Evolutionary conservation across 495 filamentous ascomycete genomes (phyloP).

Genomic region (Annulohypoxylon nitens): DNA sequence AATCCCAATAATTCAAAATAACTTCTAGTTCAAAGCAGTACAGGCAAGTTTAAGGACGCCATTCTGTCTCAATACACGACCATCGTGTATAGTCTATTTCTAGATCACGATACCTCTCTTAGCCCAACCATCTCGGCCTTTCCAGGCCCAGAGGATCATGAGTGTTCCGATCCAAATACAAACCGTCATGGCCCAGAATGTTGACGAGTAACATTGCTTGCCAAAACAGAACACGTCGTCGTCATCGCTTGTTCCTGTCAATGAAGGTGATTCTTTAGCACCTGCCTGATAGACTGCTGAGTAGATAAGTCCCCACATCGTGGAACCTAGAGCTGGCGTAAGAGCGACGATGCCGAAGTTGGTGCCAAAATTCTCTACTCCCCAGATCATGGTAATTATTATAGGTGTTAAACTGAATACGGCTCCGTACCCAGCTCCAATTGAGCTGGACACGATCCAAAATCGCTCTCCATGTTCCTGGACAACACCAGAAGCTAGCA

Average conservation of each 20-base stretch:
- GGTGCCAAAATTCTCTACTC: slow-evolving; percentile 97
- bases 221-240: slow-evolving; percentile 76
- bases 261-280: slow-evolving; percentile 50
- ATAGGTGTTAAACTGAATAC: slow-evolving; percentile 91
- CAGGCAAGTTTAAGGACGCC: not conserved
- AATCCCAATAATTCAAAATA: slow-evolving; percentile 8
- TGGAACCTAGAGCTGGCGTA: slow-evolving; percentile 86
- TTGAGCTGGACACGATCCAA: slow-evolving; percentile 80
- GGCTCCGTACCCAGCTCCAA: slow-evolving; percentile 93
- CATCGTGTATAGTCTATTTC: slow-evolving; percentile 7
- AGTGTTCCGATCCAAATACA: slow-evolving; percentile 82
- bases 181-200: slow-evolving; percentile 84
- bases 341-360: slow-evolving; percentile 97
- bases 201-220: slow-evolving; percentile 77
- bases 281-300: slow-evolving; percentile 81
- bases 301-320: slow-evolving; percentile 88
- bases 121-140: slow-evolving; percentile 79
- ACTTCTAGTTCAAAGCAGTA: slow-evolving; percentile 21
- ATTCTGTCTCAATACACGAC: slow-evolving; percentile 6
- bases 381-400: slow-evolving; percentile 94
- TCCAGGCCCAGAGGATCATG: slow-evolving; percentile 85
- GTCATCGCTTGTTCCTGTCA: slow-evolving; percentile 48
- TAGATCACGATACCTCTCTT: slow-evolving; percentile 80
- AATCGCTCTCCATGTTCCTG: slow-evolving; percentile 77
- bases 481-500: slow-evolving; percentile 78